Conservation (phyloP, 2,329 filamentous ascomycete species). For the Didymellaceae sp. region DNA sequence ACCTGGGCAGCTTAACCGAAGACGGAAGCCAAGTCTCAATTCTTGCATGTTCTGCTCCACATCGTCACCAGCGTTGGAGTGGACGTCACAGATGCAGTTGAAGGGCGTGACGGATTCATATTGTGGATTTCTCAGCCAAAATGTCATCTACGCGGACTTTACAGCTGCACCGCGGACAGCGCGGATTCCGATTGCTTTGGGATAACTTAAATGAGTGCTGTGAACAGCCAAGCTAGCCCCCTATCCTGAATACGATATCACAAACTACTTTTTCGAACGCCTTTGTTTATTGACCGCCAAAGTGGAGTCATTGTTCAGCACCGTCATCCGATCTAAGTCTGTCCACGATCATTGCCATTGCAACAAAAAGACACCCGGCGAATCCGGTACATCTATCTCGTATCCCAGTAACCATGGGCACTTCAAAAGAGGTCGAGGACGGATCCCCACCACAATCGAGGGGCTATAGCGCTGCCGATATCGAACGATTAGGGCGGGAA, state of each 20-base stretch:
- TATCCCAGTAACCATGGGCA: neutral
- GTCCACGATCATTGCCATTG: too few species aligned
- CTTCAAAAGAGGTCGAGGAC: conserved; percentile 23
- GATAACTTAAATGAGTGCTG: conserved; percentile 22
- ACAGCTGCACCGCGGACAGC: conserved; percentile 18
- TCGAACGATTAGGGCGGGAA: conserved; percentile 68
- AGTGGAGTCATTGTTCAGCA: too few species aligned
- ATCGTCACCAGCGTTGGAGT: conserved; percentile 21
- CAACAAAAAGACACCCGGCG: too few species aligned
- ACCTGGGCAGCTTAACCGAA: neutral
- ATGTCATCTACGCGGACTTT: conserved; percentile 20
- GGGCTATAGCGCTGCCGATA: conserved; percentile 39
- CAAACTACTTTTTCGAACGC: too few species aligned
- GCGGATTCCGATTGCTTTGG: conserved; percentile 15
- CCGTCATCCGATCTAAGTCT: too few species aligned
- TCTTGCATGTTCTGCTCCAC: conserved; percentile 24
- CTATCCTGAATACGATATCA: too few species aligned
- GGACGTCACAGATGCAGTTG: conserved; percentile 30
- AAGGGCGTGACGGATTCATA: conserved; percentile 6
- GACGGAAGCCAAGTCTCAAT: conserved; percentile 37
- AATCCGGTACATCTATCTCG: too few species aligned
- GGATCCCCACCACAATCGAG: conserved; percentile 11
- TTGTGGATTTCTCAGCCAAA: conserved; percentile 25
- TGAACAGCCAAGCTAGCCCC: neutral
- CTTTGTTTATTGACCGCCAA: too few species aligned